Evolutionary conservation across 2,329 filamentous ascomycete species (phyloP).

Genomic region (Metarhizium robertsii): DNA sequence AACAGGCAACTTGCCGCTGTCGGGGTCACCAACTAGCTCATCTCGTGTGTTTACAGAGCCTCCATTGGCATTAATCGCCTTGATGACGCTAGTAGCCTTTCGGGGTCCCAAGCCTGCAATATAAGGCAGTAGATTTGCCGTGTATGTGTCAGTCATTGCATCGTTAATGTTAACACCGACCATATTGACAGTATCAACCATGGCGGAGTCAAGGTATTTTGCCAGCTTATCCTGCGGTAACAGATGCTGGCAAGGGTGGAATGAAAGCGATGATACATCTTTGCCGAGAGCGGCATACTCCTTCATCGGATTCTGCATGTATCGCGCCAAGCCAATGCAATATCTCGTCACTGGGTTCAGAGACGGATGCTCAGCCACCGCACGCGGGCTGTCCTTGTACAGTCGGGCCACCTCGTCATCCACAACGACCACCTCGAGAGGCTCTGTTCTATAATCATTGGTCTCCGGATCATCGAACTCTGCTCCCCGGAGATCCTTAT

Average conservation of each 20-base stretch:
- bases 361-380: constrained; percentile 69
- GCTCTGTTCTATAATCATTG: constrained; percentile 65
- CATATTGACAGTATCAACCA: constrained; percentile 98
- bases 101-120: constrained; percentile 85
- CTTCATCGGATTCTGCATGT: constrained; percentile 91
- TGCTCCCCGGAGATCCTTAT: constrained; percentile 67
- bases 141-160: constrained; percentile 70
- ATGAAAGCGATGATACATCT: constrained; percentile 77
- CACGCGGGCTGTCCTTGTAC: constrained; percentile 84
- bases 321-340: constrained; percentile 79
- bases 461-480: constrained; percentile 76
- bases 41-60: constrained; percentile 76
- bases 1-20: constrained; percentile 66
- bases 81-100: constrained; percentile 65
- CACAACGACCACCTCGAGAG: constrained; percentile 79
- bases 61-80: constrained; percentile 86
- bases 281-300: constrained; percentile 90
- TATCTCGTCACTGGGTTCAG: constrained; percentile 74
- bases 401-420: constrained; percentile 96
- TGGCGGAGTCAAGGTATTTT: constrained; percentile 83
- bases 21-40: constrained; percentile 81
- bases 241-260: constrained; percentile 83
- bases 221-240: constrained; percentile 79
- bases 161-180: constrained; percentile 94
- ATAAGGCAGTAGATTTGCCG: constrained; percentile 81